These are phyloP conservation scores for Hypocrella siamensis DNA, from an alignment of 2,329 filamentous ascomycete genomes.

Conservation along the genomic window DNA sequence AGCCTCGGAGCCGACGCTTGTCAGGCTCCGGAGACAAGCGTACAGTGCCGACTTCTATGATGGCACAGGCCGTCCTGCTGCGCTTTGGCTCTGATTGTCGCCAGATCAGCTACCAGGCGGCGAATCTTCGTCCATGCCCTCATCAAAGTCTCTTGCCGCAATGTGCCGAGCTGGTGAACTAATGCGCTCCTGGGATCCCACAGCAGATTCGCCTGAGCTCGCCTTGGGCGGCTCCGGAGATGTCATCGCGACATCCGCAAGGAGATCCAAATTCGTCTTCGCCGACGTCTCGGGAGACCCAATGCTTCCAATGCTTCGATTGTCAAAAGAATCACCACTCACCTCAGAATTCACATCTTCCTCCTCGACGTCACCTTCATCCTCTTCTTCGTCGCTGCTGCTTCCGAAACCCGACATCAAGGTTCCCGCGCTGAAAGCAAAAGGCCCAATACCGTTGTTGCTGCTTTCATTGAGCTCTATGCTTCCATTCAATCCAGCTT, in stretches of 20 bases:
- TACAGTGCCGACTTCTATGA: slow-evolving; percentile 1
- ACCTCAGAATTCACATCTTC: slow-evolving; percentile 58
- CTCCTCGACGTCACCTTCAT: slow-evolving; percentile 77
- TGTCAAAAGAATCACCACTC: slow-evolving; percentile 26
- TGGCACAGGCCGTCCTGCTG: not conserved
- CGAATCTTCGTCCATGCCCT: slow-evolving; percentile 3
- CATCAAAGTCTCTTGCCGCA: slow-evolving; percentile 2
- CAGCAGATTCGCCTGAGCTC: slow-evolving; percentile 8
- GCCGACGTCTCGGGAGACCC: slow-evolving; percentile 12
- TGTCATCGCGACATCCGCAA: slow-evolving; percentile 16
- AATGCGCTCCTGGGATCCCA: slow-evolving; percentile 4
- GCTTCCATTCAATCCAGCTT: slow-evolving; percentile 64
- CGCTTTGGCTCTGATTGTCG: not conserved
- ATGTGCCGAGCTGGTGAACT: slow-evolving; percentile 4
- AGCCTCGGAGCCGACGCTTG: slow-evolving; percentile 6
- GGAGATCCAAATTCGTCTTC: slow-evolving; percentile 9
- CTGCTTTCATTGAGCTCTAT: slow-evolving; percentile 53
- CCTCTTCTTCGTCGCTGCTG: slow-evolving; percentile 90
- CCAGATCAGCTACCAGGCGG: not conserved
- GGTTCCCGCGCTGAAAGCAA: slow-evolving; percentile 57
- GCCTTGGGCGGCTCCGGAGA: slow-evolving; percentile 13
- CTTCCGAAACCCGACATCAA: slow-evolving; percentile 85
- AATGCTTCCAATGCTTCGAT: slow-evolving; percentile 11
- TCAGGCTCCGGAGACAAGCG: slow-evolving; percentile 1
- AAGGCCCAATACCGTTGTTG: slow-evolving; percentile 52